Evolutionary conservation across 208 protist species (phyloP).

Genomic region (Balamuthia mandrillaris): DNA sequence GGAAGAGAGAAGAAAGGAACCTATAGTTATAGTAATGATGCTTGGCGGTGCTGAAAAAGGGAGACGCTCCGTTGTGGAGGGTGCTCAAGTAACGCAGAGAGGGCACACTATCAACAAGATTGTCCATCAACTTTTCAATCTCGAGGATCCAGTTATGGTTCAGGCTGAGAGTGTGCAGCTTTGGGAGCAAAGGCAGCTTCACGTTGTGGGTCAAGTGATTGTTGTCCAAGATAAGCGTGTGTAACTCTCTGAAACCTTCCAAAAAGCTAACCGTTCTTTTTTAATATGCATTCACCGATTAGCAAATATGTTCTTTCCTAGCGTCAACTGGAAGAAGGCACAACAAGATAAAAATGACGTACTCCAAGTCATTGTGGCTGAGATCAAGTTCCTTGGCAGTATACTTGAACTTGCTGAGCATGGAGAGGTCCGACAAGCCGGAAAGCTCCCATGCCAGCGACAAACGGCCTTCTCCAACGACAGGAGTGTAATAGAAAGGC

Average conservation of each 20-base stretch:
- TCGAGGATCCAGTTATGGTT: slow-evolving; percentile 41
- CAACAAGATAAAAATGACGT: neutral
- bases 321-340: neutral
- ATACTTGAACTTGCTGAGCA: slow-evolving; percentile 37
- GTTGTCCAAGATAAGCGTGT: slow-evolving; percentile 39
- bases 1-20: no score
- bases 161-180: slow-evolving; percentile 21
- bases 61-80: slow-evolving; percentile 18
- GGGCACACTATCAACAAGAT: neutral
- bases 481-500: slow-evolving; percentile 34
- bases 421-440: slow-evolving; percentile 25
- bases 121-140: slow-evolving; percentile 35
- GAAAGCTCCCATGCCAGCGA: slow-evolving; percentile 37
- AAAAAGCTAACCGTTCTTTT: slow-evolving; percentile 8
- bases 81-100: slow-evolving; percentile 19
- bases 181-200: slow-evolving; percentile 28
- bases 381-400: slow-evolving; percentile 27
- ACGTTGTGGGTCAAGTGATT: slow-evolving; percentile 34
- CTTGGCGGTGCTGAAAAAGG: slow-evolving; percentile 23
- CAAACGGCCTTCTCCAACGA: slow-evolving; percentile 7
- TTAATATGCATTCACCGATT: no score
- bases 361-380: slow-evolving; percentile 18
- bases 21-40: slow-evolving; percentile 40
- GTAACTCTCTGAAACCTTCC: slow-evolving; percentile 35
- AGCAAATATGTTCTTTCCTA: neutral